phyloP scores from a whole-genome alignment of 169 alveolate species.

The Theileria orientalis region DNA sequence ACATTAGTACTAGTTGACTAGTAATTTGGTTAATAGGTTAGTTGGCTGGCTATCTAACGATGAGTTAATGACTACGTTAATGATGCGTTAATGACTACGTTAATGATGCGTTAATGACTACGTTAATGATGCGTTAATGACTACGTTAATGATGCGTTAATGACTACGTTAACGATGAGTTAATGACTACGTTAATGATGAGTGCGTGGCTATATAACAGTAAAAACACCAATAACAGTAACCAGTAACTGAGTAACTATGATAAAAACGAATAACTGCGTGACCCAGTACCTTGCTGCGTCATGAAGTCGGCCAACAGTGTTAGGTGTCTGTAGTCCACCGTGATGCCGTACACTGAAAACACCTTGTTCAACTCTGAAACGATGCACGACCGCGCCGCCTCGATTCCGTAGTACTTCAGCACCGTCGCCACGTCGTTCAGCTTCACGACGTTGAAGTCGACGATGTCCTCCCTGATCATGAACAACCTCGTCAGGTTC shows the following conservation, averaged over 20 bases:
- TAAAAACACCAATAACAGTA: too few species aligned
- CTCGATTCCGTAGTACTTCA: conserved; percentile 95
- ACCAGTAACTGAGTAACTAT: too few species aligned
- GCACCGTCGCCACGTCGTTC: conserved; percentile 91
- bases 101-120: too few species aligned
- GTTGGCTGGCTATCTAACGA: background rate
- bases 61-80: background rate
- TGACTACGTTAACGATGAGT: background rate
- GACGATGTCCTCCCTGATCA: conserved; percentile 74
- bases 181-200: too few species aligned
- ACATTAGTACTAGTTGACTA: background rate
- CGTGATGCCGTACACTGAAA: conserved; percentile 93
- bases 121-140: too few species aligned
- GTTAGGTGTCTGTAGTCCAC: conserved; percentile 95
- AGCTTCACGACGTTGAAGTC: conserved; percentile 87
- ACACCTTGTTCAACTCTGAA: conserved; percentile 91
- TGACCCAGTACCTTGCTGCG: conserved; percentile 95
- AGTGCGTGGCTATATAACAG: too few species aligned
- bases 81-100: too few species aligned
- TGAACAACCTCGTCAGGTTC: conserved; percentile 80
- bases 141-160: too few species aligned
- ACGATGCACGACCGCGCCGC: conserved; percentile 96
- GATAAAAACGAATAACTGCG: conserved; percentile 6
- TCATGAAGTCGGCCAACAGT: conserved; percentile 95
- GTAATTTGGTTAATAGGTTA: background rate